These are phyloP conservation scores for Ambrosia trifida DNA, from an alignment of 129 eudicot species.

Conservation along the genomic window DNA sequence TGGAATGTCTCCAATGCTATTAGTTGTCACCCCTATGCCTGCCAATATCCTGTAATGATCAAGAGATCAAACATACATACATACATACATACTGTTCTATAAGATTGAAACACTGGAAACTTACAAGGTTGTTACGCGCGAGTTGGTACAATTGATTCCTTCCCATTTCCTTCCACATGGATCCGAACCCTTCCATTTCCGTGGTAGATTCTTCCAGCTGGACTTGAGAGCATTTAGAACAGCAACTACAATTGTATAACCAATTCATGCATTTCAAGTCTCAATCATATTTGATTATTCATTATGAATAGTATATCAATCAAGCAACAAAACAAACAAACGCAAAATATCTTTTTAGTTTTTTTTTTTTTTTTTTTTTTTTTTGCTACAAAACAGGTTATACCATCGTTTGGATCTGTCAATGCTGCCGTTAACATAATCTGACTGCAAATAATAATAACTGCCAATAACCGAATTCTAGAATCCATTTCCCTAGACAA, in stretches of 20 bases:
- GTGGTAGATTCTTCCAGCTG: slow-evolving; percentile 78
- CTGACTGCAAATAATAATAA: slow-evolving; percentile 42
- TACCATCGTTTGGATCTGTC: slow-evolving; percentile 59
- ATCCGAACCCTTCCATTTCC: slow-evolving; percentile 75
- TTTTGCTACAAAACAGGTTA: background rate
- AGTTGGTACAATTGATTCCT: slow-evolving; percentile 65
- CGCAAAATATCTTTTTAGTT: background rate
- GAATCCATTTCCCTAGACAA: slow-evolving; percentile 41
- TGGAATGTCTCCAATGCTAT: slow-evolving; percentile 56
- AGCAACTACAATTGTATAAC: slow-evolving; percentile 46
- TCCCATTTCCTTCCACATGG: slow-evolving; percentile 87
- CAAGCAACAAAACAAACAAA: no score
- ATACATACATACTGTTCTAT: background rate
- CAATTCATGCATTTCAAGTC: background rate
- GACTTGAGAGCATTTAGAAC: slow-evolving; percentile 52
- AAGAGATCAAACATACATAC: background rate
- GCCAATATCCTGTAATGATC: slow-evolving; percentile 51
- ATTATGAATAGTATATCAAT: no score
- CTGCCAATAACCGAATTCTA: slow-evolving; percentile 35
- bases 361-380: background rate
- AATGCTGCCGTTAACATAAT: slow-evolving; percentile 40
- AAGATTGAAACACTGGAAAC: slow-evolving; percentile 21
- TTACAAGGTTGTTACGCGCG: slow-evolving; percentile 70
- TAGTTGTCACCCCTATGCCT: slow-evolving; percentile 56
- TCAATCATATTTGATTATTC: no score